A percentile compares a stretch with the other conserved stretches of the same genome.
Evolutionary conservation across 805 yeast species (phyloP).

Genomic region (Lipomyces oligophaga): DNA sequence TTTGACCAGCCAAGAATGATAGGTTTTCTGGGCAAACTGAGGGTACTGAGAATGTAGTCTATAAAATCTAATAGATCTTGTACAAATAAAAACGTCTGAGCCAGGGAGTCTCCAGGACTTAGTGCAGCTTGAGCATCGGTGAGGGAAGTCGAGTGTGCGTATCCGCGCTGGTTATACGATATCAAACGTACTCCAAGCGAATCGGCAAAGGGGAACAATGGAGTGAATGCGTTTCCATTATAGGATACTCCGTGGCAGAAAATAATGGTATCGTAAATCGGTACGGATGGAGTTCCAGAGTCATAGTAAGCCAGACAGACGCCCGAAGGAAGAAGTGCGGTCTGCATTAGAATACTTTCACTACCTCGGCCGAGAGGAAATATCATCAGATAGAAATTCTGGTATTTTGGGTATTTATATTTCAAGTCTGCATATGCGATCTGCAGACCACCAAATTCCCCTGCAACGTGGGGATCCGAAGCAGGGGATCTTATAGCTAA

Average conservation of each 20-base stretch:
- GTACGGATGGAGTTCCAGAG: constrained; percentile 1
- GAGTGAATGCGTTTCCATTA: constrained; percentile 3
- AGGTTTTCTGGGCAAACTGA: constrained; percentile 3
- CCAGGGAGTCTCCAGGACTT: not conserved
- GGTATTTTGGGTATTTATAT: no score
- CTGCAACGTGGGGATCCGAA: no score
- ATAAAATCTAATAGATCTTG: constrained; percentile 4
- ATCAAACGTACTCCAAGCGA: constrained; percentile 1
- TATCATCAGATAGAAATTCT: not conserved
- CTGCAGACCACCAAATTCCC: no score
- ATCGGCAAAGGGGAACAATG: not conserved
- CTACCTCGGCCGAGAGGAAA: not conserved
- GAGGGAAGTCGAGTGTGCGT: constrained; percentile 2
- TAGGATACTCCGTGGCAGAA: constrained; percentile 7
- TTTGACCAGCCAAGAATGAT: constrained; percentile 11
- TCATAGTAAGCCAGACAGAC: constrained; percentile 6
- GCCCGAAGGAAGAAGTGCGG: constrained; percentile 2
- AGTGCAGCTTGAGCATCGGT: not conserved
- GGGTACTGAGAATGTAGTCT: not conserved
- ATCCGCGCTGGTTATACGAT: constrained; percentile 13
- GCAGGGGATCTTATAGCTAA: no score
- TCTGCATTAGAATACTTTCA: no score
- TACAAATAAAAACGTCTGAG: not conserved
- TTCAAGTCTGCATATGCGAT: no score
- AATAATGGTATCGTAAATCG: constrained; percentile 5